Evolutionary conservation across 106 monocot genomes (phyloP).

Genomic region (Dioscorea dumetorum): DNA sequence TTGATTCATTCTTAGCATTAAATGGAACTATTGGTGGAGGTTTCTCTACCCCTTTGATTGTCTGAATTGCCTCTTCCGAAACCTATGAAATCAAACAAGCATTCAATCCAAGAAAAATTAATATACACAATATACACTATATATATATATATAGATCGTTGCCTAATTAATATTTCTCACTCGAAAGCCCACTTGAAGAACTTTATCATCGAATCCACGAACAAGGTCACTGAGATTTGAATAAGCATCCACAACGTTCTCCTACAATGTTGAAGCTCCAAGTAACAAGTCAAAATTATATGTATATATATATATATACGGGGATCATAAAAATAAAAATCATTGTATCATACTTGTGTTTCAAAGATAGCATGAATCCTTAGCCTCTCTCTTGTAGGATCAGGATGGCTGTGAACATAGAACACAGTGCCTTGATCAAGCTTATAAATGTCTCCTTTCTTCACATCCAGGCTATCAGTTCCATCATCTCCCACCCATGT

Average conservation of each 20-base stretch:
- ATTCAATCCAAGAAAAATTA: not conserved
- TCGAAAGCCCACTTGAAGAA: constrained; percentile 62
- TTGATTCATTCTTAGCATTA: constrained; percentile 9
- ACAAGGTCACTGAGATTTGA: constrained; percentile 60
- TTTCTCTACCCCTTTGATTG: constrained; percentile 36
- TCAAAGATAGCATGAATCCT: constrained; percentile 72
- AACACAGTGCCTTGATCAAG: constrained; percentile 54
- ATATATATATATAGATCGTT: not conserved
- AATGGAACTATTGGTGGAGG: constrained; percentile 52
- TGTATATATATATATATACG: constrained; percentile 4
- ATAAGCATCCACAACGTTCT: constrained; percentile 34
- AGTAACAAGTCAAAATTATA: too few species aligned
- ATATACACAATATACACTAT: not conserved
- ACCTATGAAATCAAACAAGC: constrained; percentile 22
- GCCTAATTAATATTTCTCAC: constrained; percentile 24
- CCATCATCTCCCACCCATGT: constrained; percentile 36
- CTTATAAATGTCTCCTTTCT: constrained; percentile 65
- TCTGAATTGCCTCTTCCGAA: constrained; percentile 36
- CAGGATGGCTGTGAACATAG: constrained; percentile 51
- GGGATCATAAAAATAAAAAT: not conserved
- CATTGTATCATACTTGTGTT: constrained; percentile 2
- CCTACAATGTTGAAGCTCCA: constrained; percentile 19
- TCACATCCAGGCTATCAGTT: constrained; percentile 27
- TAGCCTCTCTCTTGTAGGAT: constrained; percentile 46
- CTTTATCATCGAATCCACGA: constrained; percentile 52